Conservation (phyloP, 106 monocot genomes). For the Dioscorea dumetorum region DNA sequence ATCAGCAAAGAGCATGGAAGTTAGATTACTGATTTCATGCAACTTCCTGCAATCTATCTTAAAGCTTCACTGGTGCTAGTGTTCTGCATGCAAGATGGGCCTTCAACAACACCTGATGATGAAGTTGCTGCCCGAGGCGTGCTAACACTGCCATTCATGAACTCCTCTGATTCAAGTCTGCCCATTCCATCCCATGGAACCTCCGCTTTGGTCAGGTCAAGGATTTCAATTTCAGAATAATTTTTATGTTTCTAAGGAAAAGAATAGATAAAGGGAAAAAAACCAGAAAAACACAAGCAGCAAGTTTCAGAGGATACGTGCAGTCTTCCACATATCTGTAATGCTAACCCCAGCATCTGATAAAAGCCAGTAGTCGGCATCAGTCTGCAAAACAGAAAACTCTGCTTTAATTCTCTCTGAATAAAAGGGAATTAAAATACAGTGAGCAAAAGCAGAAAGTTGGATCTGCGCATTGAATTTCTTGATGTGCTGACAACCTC, state of each 20-base stretch:
- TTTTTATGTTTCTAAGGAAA: too few relatives aligned
- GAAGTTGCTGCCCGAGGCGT: conserved; percentile 29
- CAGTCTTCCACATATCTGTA: conserved; percentile 49
- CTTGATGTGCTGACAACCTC: not conserved
- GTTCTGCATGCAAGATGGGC: not conserved
- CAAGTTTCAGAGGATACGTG: not conserved
- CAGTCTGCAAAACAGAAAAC: conserved; percentile 30
- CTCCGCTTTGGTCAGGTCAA: conserved; percentile 39
- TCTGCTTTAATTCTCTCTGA: too few relatives aligned
- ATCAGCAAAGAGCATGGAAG: too few relatives aligned
- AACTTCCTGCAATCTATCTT: not conserved
- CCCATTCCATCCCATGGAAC: conserved; percentile 43
- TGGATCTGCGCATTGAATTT: conserved; percentile 22
- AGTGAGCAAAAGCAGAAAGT: not conserved
- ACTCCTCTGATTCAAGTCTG: conserved; percentile 31
- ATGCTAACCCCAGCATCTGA: conserved; percentile 41
- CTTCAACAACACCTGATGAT: conserved; percentile 7
- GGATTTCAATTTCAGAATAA: not conserved
- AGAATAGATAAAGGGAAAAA: not conserved
- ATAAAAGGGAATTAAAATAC: not conserved
- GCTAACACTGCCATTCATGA: conserved; percentile 22
- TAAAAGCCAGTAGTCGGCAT: conserved; percentile 78
- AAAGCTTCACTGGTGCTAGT: not conserved
- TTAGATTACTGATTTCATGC: too few relatives aligned
- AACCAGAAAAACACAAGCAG: not conserved